Conservation (phyloP, 2,329 filamentous ascomycete genomes). For the Ophiostoma novo-ulmi region DNA sequence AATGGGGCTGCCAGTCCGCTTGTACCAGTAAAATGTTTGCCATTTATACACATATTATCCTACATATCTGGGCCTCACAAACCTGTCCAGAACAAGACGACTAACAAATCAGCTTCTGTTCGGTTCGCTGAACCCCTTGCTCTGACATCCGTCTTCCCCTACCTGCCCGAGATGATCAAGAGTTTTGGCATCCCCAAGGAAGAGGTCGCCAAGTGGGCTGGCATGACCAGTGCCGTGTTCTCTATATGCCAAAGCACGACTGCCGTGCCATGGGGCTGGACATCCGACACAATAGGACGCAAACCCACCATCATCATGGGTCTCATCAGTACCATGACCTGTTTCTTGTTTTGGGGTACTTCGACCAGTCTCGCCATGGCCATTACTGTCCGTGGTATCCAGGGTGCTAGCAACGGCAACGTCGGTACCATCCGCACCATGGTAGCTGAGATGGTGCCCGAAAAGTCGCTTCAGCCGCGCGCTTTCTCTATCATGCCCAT, state of each 20-base stretch:
- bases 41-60: neutral
- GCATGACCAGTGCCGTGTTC: conserved; percentile 66
- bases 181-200: conserved; percentile 67
- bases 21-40: neutral
- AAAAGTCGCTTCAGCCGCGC: conserved; percentile 76
- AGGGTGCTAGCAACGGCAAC: conserved; percentile 83
- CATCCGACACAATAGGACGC: conserved; percentile 72
- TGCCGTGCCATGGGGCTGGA: conserved; percentile 68
- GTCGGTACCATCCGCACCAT: conserved; percentile 89
- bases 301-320: conserved; percentile 76
- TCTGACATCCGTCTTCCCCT: conserved; percentile 66
- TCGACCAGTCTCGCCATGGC: conserved; percentile 75
- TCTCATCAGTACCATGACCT: conserved; percentile 71
- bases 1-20: neutral
- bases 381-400: conserved; percentile 68
- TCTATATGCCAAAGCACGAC: conserved; percentile 66
- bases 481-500: conserved; percentile 94
- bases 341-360: conserved; percentile 78
- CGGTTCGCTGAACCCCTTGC: conserved; percentile 72
- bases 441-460: conserved; percentile 86
- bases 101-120: conserved; percentile 57
- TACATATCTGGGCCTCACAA: neutral
- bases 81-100: neutral
- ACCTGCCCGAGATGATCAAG: conserved; percentile 75
- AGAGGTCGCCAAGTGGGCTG: conserved; percentile 76